Percentiles rank a stretch among this genome's conserved stretches.
Evolutionary conservation across 805 yeast genomes (phyloP).

Genomic region (Wickerhamomyces alni): DNA sequence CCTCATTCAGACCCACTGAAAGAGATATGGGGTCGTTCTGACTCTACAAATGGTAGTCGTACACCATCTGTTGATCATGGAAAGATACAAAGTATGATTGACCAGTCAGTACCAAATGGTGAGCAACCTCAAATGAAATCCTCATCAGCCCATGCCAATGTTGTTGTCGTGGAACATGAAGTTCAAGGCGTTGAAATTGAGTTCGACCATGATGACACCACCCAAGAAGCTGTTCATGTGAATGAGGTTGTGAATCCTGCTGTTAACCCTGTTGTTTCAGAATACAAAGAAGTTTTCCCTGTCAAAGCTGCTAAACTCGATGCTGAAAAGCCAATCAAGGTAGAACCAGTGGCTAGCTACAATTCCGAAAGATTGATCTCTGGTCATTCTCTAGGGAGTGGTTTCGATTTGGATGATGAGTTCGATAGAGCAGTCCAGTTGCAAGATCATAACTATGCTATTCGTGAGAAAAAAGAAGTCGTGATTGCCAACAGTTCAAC

Average conservation of each 20-base stretch:
- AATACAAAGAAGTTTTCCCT: background rate
- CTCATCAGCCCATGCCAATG: slow-evolving; percentile 13
- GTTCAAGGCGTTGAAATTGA: slow-evolving; percentile 19
- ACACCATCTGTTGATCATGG: slow-evolving; percentile 11
- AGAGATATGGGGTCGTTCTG: slow-evolving; percentile 20
- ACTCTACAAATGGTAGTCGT: slow-evolving; percentile 1
- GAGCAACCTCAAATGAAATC: slow-evolving; percentile 14
- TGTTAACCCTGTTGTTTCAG: background rate
- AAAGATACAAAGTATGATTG: slow-evolving; percentile 13
- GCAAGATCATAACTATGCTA: slow-evolving; percentile 13
- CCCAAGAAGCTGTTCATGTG: background rate
- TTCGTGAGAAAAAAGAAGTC: slow-evolving; percentile 11
- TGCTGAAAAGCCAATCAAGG: background rate
- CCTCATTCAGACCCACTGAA: slow-evolving; percentile 5
- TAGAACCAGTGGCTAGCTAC: too few relatives aligned
- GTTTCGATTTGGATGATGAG: slow-evolving; percentile 14
- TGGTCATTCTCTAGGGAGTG: slow-evolving; percentile 11
- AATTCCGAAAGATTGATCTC: slow-evolving; percentile 9
- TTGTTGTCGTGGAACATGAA: slow-evolving; percentile 13
- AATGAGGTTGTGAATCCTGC: background rate
- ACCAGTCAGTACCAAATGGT: slow-evolving; percentile 5
- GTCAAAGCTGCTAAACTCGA: background rate
- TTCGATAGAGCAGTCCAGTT: slow-evolving; percentile 17
- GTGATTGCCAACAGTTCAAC: slow-evolving; percentile 5
- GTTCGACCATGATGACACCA: slow-evolving; percentile 10